A percentile compares a stretch with the other conserved stretches of the same genome.
These are phyloP conservation scores for Fusarium sp. DNA, from an alignment of 2,329 filamentous ascomycete species.

Conservation along the genomic window DNA sequence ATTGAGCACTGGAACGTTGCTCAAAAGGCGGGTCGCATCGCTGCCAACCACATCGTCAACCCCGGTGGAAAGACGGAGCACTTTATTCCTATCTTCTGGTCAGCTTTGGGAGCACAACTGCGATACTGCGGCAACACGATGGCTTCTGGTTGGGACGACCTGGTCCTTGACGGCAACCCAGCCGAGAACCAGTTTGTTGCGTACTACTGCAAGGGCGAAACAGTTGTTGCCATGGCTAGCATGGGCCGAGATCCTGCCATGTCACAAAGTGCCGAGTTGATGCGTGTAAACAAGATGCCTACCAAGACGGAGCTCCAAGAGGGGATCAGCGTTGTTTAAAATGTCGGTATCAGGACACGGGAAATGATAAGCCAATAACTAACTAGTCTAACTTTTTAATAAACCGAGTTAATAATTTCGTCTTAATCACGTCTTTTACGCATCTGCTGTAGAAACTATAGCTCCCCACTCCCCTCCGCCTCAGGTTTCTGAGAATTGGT, in stretches of 20 bases:
- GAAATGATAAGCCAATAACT: neutral
- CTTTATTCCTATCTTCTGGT: constrained; percentile 98
- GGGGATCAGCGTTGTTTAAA: constrained; percentile 64
- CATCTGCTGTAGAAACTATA: neutral
- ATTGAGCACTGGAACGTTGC: constrained; percentile 99
- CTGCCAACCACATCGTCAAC: constrained; percentile 80
- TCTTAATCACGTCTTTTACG: too few species aligned
- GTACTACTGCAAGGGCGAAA: constrained; percentile 89
- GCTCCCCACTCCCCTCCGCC: too few species aligned
- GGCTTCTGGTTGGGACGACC: constrained; percentile 81
- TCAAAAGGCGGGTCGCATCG: constrained; percentile 87
- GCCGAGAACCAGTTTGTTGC: constrained; percentile 86
- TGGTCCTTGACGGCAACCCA: constrained; percentile 82
- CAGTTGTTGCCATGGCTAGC: constrained; percentile 87
- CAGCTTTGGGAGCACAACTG: constrained; percentile 87
- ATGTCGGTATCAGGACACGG: neutral
- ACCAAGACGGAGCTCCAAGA: constrained; percentile 79
- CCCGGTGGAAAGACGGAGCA: constrained; percentile 70
- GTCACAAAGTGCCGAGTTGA: constrained; percentile 84
- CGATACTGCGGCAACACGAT: constrained; percentile 91
- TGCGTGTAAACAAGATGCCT: constrained; percentile 85
- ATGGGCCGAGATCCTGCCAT: constrained; percentile 93
- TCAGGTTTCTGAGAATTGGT: too few species aligned
- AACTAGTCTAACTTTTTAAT: neutral
- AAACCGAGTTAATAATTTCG: neutral